Conservation (phyloP, 306 rosid genomes). For the Clitoria ternatea region DNA sequence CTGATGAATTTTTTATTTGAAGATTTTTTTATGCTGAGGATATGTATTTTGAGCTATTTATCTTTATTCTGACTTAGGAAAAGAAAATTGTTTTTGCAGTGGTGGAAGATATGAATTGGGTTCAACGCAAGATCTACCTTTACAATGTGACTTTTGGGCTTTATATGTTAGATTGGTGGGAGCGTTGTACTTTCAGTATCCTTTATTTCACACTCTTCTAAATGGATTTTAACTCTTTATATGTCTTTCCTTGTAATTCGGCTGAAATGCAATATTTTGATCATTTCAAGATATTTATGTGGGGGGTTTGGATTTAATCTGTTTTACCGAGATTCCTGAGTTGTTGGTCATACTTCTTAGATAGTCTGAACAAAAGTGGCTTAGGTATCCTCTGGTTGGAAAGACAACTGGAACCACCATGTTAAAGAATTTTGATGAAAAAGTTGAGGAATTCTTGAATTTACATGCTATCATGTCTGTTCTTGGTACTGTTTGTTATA, state of each 20-base stretch:
- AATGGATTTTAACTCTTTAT: slow-evolving; percentile 3
- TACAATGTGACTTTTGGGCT: slow-evolving; percentile 98
- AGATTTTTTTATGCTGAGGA: neutral
- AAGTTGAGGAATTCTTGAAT: neutral
- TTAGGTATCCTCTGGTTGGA: neutral
- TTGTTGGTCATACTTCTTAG: neutral
- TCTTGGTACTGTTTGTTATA: slow-evolving; percentile 23
- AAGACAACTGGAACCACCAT: slow-evolving; percentile 8
- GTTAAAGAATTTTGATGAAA: neutral
- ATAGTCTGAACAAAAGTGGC: neutral
- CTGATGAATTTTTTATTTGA: neutral
- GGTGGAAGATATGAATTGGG: slow-evolving; percentile 68
- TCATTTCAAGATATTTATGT: slow-evolving; percentile 6
- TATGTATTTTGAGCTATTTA: neutral
- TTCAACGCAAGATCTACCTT: slow-evolving; percentile 78
- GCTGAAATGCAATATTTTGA: neutral
- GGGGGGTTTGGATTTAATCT: neutral
- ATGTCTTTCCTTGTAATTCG: neutral
- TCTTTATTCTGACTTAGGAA: neutral
- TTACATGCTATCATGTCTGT: slow-evolving; percentile 9
- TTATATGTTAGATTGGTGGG: slow-evolving; percentile 97
- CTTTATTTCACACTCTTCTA: slow-evolving; percentile 20
- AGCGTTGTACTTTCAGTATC: slow-evolving; percentile 88
- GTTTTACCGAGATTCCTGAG: neutral
- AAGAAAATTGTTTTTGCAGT: neutral